Conservation (phyloP, 306 rosid species). For the Urtica urens region DNA sequence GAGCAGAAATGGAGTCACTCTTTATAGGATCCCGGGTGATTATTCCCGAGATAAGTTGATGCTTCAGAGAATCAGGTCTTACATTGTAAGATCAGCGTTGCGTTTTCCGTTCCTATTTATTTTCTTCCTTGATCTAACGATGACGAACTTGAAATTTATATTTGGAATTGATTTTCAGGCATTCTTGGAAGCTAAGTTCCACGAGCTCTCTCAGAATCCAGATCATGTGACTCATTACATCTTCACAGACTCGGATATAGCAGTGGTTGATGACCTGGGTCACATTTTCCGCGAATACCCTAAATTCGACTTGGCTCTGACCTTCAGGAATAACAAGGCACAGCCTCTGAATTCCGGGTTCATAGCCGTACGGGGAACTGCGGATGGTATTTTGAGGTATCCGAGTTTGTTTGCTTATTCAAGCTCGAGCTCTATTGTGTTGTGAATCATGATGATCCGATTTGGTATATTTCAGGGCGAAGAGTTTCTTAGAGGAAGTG, state of each 20-base stretch:
- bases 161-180: slow-evolving; percentile 41
- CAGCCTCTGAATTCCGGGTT: slow-evolving; percentile 95
- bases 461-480: slow-evolving; percentile 44
- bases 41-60: slow-evolving; percentile 91
- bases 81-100: slow-evolving; percentile 77
- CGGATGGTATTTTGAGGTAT: slow-evolving; percentile 67
- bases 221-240: slow-evolving; percentile 44
- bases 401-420: slow-evolving; percentile 10
- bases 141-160: background rate
- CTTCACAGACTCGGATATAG: slow-evolving; percentile 88
- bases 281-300: slow-evolving; percentile 47
- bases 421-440: slow-evolving; percentile 3
- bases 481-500: slow-evolving; percentile 59
- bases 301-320: slow-evolving; percentile 70
- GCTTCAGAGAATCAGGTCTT: slow-evolving; percentile 99
- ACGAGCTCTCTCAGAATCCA: slow-evolving; percentile 33
- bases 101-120: slow-evolving; percentile 18
- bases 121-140: background rate
- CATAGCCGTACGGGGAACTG: slow-evolving; percentile 86
- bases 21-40: slow-evolving; percentile 71
- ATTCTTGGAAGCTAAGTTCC: slow-evolving; percentile 55
- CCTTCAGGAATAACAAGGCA: slow-evolving; percentile 81
- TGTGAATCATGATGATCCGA: background rate
- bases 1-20: slow-evolving; percentile 46
- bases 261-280: slow-evolving; percentile 71